Percentiles rank a stretch among this genome's conserved stretches.
Conservation (phyloP, 495 filamentous ascomycete genomes). For the Penicillium angulare region DNA sequence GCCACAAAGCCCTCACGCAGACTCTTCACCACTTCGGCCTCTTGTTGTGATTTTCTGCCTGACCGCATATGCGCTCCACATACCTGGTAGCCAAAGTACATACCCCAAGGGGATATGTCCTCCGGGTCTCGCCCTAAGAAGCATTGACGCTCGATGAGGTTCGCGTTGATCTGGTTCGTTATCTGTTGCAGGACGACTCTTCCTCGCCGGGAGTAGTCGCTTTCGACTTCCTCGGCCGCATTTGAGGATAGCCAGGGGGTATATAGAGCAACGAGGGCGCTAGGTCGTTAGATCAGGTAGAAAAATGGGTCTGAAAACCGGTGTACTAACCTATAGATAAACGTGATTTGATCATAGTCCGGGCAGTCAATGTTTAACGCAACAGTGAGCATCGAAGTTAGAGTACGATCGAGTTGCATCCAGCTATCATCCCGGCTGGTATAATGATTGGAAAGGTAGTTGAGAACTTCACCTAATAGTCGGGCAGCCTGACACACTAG, state of each 20-base stretch:
- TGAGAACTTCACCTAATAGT: conserved; percentile 39
- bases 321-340: conserved; percentile 19
- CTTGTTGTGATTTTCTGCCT: neutral
- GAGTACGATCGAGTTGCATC: conserved; percentile 32
- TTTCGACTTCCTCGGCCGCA: conserved; percentile 1
- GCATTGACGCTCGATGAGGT: conserved; percentile 20
- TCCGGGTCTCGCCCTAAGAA: conserved; percentile 25
- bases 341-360: conserved; percentile 20
- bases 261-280: conserved; percentile 25
- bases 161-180: conserved; percentile 15
- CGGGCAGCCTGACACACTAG: conserved; percentile 42
- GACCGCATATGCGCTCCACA: neutral
- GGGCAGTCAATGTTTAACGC: conserved; percentile 25
- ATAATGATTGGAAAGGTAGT: conserved; percentile 20
- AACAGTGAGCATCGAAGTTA: conserved; percentile 29
- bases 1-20: neutral
- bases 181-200: conserved; percentile 18
- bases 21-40: neutral
- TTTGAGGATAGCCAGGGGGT: conserved; percentile 12
- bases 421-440: conserved; percentile 9
- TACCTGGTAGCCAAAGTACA: conserved; percentile 2
- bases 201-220: conserved; percentile 14
- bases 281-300: conserved; percentile 2
- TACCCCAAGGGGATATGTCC: conserved; percentile 26
- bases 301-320: neutral